These are phyloP conservation scores for Rhododendron mucronatum DNA, from an alignment of 148 eudicot species.

Conservation along the genomic window DNA sequence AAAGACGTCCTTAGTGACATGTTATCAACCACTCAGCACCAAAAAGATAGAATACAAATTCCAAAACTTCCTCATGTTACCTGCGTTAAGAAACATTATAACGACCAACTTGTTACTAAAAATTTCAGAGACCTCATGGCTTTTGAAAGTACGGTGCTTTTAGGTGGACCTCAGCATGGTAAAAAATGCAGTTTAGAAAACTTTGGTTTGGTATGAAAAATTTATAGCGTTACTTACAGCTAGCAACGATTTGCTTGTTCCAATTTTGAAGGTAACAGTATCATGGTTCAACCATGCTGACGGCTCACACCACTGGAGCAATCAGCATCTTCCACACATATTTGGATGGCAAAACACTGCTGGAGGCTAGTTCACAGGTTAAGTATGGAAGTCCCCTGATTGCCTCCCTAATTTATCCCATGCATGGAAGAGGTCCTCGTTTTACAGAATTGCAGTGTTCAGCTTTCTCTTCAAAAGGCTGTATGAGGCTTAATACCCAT, in stretches of 20 bases:
- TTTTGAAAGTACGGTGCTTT: neutral
- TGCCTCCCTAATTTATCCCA: constrained; percentile 20
- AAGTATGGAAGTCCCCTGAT: constrained; percentile 26
- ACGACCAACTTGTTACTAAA: neutral
- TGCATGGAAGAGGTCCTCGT: constrained; percentile 26
- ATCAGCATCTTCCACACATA: constrained; percentile 32
- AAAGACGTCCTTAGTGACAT: neutral
- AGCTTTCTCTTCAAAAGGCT: constrained; percentile 38
- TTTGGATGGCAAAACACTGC: constrained; percentile 27
- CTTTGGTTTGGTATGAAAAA: neutral
- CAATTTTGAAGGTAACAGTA: constrained; percentile 23
- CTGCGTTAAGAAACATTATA: neutral
- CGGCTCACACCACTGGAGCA: constrained; percentile 33
- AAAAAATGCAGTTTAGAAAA: neutral
- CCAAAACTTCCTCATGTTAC: neutral
- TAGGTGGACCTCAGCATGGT: neutral
- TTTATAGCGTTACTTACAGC: neutral
- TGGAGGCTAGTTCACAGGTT: constrained; percentile 32
- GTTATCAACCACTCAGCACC: neutral
- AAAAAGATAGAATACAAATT: neutral
- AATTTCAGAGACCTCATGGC: neutral
- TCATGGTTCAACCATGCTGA: constrained; percentile 76
- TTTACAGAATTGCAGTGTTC: constrained; percentile 31
- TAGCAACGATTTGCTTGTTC: neutral
- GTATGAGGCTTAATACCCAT: constrained; percentile 30